Percentiles rank a stretch among this genome's conserved stretches.
These are phyloP conservation scores for Blastomyces percursus DNA, from an alignment of 2,329 filamentous ascomycete genomes.

Conservation along the genomic window DNA sequence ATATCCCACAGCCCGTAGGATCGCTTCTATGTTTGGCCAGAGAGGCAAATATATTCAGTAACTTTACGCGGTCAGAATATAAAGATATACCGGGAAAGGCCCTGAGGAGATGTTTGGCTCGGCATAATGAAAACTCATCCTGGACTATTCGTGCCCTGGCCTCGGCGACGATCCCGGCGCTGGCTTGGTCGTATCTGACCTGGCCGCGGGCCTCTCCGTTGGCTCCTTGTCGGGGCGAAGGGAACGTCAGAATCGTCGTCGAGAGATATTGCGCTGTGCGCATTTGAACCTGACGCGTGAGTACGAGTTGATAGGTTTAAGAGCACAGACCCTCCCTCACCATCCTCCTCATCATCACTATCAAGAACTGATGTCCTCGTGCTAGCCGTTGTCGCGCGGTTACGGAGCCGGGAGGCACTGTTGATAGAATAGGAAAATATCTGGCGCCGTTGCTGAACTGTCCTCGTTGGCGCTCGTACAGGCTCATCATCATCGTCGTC, in stretches of 20 bases:
- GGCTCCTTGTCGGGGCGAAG: not conserved
- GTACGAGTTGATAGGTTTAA: not conserved
- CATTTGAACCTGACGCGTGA: not conserved
- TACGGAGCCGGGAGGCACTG: not conserved
- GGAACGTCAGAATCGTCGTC: slow-evolving; percentile 4
- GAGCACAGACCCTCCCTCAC: not conserved
- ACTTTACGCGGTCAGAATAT: not conserved
- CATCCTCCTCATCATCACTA: not conserved
- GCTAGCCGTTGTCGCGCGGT: not conserved
- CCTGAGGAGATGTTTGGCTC: not conserved
- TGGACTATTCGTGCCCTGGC: not conserved
- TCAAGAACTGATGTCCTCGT: not conserved
- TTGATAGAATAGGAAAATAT: not conserved
- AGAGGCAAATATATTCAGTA: no score
- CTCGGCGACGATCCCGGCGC: not conserved
- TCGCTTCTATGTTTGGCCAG: not conserved
- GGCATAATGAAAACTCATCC: not conserved
- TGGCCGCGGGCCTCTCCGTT: not conserved
- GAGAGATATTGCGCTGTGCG: not conserved
- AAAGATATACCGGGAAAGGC: not conserved
- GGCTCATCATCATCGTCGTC: slow-evolving; percentile 18
- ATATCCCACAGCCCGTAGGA: not conserved
- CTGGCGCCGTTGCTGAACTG: slow-evolving; percentile 13
- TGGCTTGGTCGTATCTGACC: not conserved
- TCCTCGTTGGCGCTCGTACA: slow-evolving; percentile 17